These are phyloP conservation scores for Terana coerulea DNA, from an alignment of 768 basidiomycete genomes.

Conservation along the genomic window DNA sequence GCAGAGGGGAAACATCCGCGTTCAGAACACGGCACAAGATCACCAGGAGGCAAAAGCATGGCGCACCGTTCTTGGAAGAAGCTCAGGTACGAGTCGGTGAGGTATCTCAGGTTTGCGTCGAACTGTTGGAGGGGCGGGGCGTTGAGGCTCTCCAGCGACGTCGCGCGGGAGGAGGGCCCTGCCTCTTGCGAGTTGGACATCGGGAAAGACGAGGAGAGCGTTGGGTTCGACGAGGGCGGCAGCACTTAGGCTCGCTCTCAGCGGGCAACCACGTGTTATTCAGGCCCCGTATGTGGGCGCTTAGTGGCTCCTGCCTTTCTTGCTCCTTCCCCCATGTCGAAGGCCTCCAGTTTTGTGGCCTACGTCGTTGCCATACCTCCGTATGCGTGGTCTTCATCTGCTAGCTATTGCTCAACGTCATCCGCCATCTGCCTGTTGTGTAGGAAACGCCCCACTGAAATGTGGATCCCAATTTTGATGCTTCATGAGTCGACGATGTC, in stretches of 20 bases:
- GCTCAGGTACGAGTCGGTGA: conserved; percentile 72
- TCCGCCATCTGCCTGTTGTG: too few relatives aligned
- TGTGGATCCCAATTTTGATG: too few relatives aligned
- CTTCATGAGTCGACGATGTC: too few relatives aligned
- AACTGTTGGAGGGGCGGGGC: conserved; percentile 58
- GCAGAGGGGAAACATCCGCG: conserved; percentile 13
- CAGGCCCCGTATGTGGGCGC: conserved; percentile 7
- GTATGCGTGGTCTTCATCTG: too few relatives aligned
- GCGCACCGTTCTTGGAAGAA: conserved; percentile 85
- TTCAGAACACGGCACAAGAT: conserved; percentile 8
- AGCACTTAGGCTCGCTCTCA: background rate
- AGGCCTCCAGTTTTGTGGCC: background rate
- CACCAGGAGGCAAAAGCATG: conserved; percentile 14
- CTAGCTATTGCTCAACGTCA: too few relatives aligned
- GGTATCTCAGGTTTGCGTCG: conserved; percentile 63
- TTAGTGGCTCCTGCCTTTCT: conserved; percentile 3
- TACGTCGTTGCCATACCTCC: background rate
- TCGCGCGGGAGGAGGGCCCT: conserved; percentile 15
- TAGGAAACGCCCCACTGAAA: too few relatives aligned
- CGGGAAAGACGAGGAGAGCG: background rate
- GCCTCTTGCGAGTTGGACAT: conserved; percentile 23
- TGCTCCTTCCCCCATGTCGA: background rate
- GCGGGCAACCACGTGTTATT: conserved; percentile 14
- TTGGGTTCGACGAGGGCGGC: background rate
- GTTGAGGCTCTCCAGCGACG: conserved; percentile 13